Base-by-base conservation (phyloP, 2,329 filamentous ascomycete species). In the Zarea fungicola region DNA sequence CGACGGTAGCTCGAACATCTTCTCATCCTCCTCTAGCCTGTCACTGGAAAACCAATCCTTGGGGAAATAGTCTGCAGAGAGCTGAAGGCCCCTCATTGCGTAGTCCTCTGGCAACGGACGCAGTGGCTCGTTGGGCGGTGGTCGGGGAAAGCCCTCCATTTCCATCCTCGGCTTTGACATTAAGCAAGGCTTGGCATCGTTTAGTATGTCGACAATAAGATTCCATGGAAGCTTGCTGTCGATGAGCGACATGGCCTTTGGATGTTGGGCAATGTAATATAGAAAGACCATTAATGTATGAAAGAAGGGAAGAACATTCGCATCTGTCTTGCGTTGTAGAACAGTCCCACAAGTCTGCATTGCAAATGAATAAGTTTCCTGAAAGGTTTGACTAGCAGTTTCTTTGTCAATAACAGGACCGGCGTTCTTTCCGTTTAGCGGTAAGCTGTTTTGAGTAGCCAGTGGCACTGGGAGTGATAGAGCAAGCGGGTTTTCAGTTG, bases 71-170 rank as follows among this genome's bases (percentile, higher is more conserved):
- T 71, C 69, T 2, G 80, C 72, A 0, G 75, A 69, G 69, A 81
- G 87, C 2, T 81, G 61, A 2, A 87, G 66, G 0, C 85, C 85
- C 1, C 83, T 73, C 48, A 88, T 74, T 0, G 78, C 73, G 54
- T 80, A 87, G 52, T 90, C 86, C 42, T 89, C 86, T 0, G 84
- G 83, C 0, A 89, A 61, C 0, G 85, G 84, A 1, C 74, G 69
- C 1, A 71, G 71, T 0, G 71, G 61, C 2, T 65, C 64, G 25
- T 70, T 64, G 32, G 67, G 68, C 2, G 69, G 70, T 3, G 68
- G 67, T 1, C 65, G 59, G 0, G 78, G 77, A 49, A 86, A 82
- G 0, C 65, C 58, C 1, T 59, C 62, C 25, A 59, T 67, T 26
- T 67, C 65, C 52, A 80, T 65, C 22, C 70, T 60, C 3, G 60